Evolutionary conservation across 768 basidiomycete genomes (phyloP), one percentile per base, ranked within the genome.

Genomic region (Pleurotus citrinopileatus): DNA sequence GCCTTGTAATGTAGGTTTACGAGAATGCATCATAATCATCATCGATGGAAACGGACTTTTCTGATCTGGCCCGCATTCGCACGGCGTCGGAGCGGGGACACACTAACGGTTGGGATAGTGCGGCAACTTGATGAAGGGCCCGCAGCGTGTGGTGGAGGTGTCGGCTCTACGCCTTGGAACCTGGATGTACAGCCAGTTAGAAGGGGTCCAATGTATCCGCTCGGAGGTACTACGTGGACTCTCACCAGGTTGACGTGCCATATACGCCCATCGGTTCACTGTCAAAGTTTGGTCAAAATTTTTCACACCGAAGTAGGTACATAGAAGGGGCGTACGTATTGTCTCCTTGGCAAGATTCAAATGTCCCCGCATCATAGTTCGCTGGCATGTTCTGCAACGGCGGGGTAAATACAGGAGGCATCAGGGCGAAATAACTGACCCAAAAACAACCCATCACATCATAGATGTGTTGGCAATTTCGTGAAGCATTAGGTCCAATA

Each of bases 401-500:
- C 44, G 7, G 25, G 43, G 5, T 50, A 32, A 51, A n/a, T 17
- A 47, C 40, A 42, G 29, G 45, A 9, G 40, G 26, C 7, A 22
- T 12, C 22, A 7, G 47, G 2, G 26, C 27, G 20, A 48, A 23
- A 32, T 10, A 36, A 60, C 71, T 37, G 44, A 78, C 79, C 77
- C 78, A 81, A 57, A 64, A 70, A 61, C 79, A 80, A 12, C 83
- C 86, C 78, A 83, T 81, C 45, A 82, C 74, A 59, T 91, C 89
- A 58, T 84, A 90, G 22, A 87, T 86, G 73, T 94, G 88, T 67
- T 89, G 82, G 75, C 90, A 92, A 53, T 77, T 75, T 20, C 70
- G 67, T 4, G 74, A 77, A 0, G 83, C 78, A 51, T 83, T 79
- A 10, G 79, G 67, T 15, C 83, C 84, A 5, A 73, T 65, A 69